Evolutionary conservation across 805 yeast species (phyloP).

Genomic region (Nakazawaea pomicola): DNA sequence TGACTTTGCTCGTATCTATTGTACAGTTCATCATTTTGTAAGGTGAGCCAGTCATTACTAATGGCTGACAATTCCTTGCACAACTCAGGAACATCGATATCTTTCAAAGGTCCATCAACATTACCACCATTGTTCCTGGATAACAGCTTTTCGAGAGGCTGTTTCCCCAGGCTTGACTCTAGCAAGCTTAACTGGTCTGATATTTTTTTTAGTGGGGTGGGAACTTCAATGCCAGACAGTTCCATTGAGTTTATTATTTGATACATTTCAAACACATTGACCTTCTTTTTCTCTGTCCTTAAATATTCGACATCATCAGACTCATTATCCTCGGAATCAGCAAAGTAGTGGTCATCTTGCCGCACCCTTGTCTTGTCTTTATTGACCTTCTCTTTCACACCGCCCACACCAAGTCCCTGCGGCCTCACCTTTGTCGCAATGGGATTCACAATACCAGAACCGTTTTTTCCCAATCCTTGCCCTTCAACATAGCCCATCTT

Average conservation of each 20-base stretch:
- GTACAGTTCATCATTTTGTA: no score
- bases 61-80: constrained; percentile 17
- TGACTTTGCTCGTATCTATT: no score
- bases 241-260: constrained; percentile 33
- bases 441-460: constrained; percentile 77
- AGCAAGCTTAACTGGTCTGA: constrained; percentile 22
- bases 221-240: constrained; percentile 29
- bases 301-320: background rate
- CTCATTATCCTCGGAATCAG: background rate
- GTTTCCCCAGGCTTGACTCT: constrained; percentile 6
- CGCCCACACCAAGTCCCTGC: constrained; percentile 74
- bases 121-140: constrained; percentile 4
- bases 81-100: constrained; percentile 11
- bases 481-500: constrained; percentile 89
- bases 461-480: constrained; percentile 71
- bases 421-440: constrained; percentile 66
- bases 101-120: background rate
- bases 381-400: constrained; percentile 37
- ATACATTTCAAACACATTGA: constrained; percentile 26
- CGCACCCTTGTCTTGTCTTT: constrained; percentile 14
- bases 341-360: constrained; percentile 15
- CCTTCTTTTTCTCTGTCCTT: background rate
- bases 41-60: no score
- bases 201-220: constrained; percentile 28
- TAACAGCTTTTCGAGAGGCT: constrained; percentile 9